A percentile compares a stretch with the other conserved stretches of the same genome.
Evolutionary conservation across 2,329 filamentous ascomycete species (phyloP).

Genomic region (Exserohilum turcica): DNA sequence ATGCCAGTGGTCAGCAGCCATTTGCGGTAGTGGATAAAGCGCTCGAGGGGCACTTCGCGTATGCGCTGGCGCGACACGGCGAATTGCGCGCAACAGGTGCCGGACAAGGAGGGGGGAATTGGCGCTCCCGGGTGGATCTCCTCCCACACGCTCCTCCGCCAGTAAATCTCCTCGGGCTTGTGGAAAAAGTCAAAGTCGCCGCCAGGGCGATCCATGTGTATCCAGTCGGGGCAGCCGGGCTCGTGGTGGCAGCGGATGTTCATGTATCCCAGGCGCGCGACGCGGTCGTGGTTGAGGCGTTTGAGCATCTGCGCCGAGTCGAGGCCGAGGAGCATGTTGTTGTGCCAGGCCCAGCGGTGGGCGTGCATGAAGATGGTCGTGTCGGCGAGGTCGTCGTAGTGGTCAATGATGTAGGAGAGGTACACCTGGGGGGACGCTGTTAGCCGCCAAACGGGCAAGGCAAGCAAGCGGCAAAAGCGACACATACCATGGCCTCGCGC

Average conservation of each 20-base stretch:
- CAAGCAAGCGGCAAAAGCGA: background rate
- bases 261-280: constrained; percentile 62
- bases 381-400: constrained; percentile 64
- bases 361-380: constrained; percentile 66
- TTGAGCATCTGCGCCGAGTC: constrained; percentile 58
- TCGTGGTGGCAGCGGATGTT: constrained; percentile 64
- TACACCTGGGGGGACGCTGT: constrained; percentile 49
- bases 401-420: constrained; percentile 66
- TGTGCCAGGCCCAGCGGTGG: constrained; percentile 62
- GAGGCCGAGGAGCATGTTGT: constrained; percentile 59
- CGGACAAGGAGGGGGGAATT: constrained; percentile 43
- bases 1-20: constrained; percentile 54
- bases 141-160: constrained; percentile 44
- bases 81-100: constrained; percentile 64
- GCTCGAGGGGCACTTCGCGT: constrained; percentile 55
- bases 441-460: constrained; percentile 1
- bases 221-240: constrained; percentile 64
- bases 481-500: constrained; percentile 61
- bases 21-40: constrained; percentile 59
- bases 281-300: constrained; percentile 57
- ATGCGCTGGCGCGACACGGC: constrained; percentile 57
- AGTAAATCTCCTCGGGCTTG: constrained; percentile 49
- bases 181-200: constrained; percentile 48
- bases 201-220: constrained; percentile 53
- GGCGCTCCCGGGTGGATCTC: constrained; percentile 51